phyloP scores from a whole-genome alignment of 2,329 filamentous ascomycete species.

The Cladophialophora psammophila region DNA sequence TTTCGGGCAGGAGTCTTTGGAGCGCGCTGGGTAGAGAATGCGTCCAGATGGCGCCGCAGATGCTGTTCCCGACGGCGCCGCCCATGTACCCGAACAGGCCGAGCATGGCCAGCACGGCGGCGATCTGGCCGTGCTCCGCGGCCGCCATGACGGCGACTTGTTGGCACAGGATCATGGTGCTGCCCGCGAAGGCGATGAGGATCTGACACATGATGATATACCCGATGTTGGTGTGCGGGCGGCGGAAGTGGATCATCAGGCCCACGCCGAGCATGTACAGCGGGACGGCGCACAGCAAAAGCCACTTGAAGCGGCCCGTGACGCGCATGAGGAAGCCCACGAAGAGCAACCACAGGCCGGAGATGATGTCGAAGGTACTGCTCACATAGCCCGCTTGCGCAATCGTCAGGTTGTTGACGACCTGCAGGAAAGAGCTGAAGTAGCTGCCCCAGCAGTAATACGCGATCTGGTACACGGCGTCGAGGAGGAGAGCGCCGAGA shows the following conservation, averaged over 20 bases:
- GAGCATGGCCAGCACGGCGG: constrained; percentile 68
- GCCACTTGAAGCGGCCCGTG: constrained; percentile 62
- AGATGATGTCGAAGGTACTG: constrained; percentile 61
- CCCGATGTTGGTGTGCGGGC: constrained; percentile 58
- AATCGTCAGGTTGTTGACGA: constrained; percentile 46
- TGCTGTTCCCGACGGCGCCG: constrained; percentile 44
- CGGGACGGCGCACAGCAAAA: constrained; percentile 62
- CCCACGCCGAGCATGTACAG: constrained; percentile 63
- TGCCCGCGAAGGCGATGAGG: constrained; percentile 63
- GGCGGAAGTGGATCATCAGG: constrained; percentile 66
- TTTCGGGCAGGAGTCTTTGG: constrained; percentile 50
- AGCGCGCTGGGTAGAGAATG: constrained; percentile 43
- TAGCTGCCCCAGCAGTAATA: constrained; percentile 46
- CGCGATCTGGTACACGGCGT: constrained; percentile 44
- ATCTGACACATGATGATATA: constrained; percentile 67
- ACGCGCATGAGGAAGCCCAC: constrained; percentile 49
- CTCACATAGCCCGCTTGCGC: constrained; percentile 51
- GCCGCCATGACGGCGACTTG: constrained; percentile 68
- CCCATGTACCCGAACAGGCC: constrained; percentile 64
- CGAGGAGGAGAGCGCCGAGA: constrained; percentile 43
- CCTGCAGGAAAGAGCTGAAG: constrained; percentile 49
- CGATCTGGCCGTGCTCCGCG: constrained; percentile 67
- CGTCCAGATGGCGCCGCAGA: constrained; percentile 69
- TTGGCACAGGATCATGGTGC: constrained; percentile 64
- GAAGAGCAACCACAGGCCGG: constrained; percentile 59